These are phyloP conservation scores for Graphilbum fragrans DNA, from an alignment of 2,329 filamentous ascomycete genomes.

Conservation along the genomic window DNA sequence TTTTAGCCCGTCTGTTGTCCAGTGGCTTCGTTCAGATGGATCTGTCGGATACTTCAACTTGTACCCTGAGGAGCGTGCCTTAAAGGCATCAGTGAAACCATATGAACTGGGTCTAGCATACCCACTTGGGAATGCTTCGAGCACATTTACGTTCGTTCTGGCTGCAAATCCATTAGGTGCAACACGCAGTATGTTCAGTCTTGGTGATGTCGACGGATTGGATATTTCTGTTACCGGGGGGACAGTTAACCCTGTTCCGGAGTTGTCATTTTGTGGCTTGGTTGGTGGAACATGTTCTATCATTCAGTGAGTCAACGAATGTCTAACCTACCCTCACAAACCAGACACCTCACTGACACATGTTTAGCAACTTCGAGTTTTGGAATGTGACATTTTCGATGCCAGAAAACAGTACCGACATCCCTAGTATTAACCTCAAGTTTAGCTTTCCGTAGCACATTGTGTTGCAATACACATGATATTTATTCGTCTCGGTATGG, in stretches of 20 bases:
- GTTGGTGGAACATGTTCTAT: conserved; percentile 19
- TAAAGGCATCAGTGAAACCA: conserved; percentile 28
- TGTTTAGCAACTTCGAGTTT: conserved; percentile 27
- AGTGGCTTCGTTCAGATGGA: conserved; percentile 31
- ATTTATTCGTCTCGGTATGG: too few species aligned
- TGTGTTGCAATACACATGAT: too few species aligned
- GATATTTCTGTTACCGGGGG: conserved; percentile 26
- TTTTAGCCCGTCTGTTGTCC: conserved; percentile 48
- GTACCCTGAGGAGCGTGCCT: conserved; percentile 22
- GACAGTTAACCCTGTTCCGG: conserved; percentile 26
- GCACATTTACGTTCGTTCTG: conserved; percentile 37
- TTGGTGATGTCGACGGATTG: conserved; percentile 36
- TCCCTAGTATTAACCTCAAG: conserved; percentile 5
- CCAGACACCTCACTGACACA: background rate
- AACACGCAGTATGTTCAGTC: conserved; percentile 29
- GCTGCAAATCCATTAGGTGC: conserved; percentile 26
- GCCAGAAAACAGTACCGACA: conserved; percentile 15
- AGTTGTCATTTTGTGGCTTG: conserved; percentile 28
- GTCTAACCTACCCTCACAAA: too few species aligned
- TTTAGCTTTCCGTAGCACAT: too few species aligned
- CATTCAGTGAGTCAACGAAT: conserved; percentile 11
- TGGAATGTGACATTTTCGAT: conserved; percentile 33
- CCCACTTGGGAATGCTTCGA: conserved; percentile 34
- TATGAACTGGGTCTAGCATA: conserved; percentile 37
- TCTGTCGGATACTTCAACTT: conserved; percentile 20